Conservation (phyloP, 345 rosid genomes). For the Corchorus olitorius region DNA sequence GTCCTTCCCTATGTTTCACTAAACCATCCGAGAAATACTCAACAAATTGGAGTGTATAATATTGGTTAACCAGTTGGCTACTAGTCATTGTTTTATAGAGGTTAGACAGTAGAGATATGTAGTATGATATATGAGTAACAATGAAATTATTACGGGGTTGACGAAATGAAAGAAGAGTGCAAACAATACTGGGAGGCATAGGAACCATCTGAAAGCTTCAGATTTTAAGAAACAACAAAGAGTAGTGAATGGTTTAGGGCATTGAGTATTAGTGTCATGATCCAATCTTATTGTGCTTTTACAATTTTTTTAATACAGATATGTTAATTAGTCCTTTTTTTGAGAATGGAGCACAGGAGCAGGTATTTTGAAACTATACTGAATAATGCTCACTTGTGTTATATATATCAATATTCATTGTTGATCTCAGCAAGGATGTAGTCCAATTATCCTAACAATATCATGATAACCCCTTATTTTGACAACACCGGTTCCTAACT, state of each 20-base stretch:
- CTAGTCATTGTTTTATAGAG: neutral
- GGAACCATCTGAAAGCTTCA: neutral
- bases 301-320: neutral
- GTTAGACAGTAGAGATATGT: neutral
- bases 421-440: neutral
- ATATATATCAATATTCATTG: too few species aligned
- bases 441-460: neutral
- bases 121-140: neutral
- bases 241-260: neutral
- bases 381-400: too few species aligned
- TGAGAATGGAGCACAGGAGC: too few species aligned
- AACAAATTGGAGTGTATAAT: neutral
- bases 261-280: neutral
- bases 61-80: neutral
- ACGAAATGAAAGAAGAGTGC: neutral
- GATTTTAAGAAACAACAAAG: neutral
- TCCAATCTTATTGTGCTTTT: neutral
- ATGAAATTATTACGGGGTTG: neutral
- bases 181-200: neutral
- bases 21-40: neutral
- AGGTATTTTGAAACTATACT: too few species aligned
- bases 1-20: neutral
- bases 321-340: too few species aligned
- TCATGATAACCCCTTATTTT: neutral
- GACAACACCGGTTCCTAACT: neutral